phyloP scores from a whole-genome alignment of 1,284 basidiomycete genomes.

The Malassezia obtusa region DNA sequence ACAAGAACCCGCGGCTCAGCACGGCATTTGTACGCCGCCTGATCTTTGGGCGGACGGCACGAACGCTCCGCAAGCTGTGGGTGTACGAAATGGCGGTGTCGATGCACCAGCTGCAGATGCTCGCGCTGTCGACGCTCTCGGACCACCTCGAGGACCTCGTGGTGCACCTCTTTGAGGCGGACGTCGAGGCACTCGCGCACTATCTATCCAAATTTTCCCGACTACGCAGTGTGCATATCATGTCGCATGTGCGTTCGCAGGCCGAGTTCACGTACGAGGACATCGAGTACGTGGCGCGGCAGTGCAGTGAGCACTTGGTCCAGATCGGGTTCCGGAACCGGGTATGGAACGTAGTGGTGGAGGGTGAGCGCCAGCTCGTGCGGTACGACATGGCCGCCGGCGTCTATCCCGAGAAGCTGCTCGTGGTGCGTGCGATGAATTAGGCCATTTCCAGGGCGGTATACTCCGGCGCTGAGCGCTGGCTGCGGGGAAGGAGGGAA shows the following conservation, averaged over 20 bases:
- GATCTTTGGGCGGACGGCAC: slow-evolving; percentile 16
- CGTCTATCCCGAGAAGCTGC: slow-evolving; percentile 31
- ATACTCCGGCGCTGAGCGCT: neutral
- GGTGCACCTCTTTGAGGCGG: slow-evolving; percentile 37
- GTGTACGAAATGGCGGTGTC: slow-evolving; percentile 35
- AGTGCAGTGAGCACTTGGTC: slow-evolving; percentile 18
- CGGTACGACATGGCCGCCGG: slow-evolving; percentile 34
- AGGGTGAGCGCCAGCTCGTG: slow-evolving; percentile 13
- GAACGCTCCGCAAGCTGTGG: slow-evolving; percentile 25
- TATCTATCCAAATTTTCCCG: slow-evolving; percentile 21
- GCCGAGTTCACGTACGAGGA: neutral
- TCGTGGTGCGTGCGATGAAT: slow-evolving; percentile 24
- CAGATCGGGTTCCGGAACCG: slow-evolving; percentile 43
- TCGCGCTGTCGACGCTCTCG: slow-evolving; percentile 20
- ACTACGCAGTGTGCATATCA: slow-evolving; percentile 29
- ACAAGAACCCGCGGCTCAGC: neutral
- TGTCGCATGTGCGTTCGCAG: slow-evolving; percentile 16
- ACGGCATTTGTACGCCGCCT: slow-evolving; percentile 21
- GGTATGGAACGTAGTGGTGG: slow-evolving; percentile 29
- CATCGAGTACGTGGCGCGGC: neutral
- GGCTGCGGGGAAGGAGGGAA: neutral
- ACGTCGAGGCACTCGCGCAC: slow-evolving; percentile 20
- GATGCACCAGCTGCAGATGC: slow-evolving; percentile 27
- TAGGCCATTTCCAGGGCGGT: slow-evolving; percentile 7
- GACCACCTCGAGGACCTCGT: slow-evolving; percentile 29